phyloP scores from a whole-genome alignment of 163 green algal species.

The Chlorella variabilis region DNA sequence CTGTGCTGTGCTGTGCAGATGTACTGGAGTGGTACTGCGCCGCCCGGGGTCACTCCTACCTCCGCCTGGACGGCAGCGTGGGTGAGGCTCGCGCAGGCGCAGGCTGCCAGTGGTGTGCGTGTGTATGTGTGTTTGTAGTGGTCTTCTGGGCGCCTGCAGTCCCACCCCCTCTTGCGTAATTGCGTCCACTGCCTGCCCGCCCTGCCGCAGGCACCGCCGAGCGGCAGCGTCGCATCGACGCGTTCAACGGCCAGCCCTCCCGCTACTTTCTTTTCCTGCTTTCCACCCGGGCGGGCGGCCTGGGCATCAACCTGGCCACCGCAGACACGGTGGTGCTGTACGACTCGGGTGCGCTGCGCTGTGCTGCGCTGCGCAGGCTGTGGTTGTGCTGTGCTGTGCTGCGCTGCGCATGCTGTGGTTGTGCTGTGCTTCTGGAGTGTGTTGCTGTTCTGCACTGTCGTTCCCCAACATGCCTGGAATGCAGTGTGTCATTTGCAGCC shows the following conservation, averaged over 20 bases:
- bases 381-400: not conserved
- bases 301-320: slow-evolving; percentile 97
- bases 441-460: not conserved
- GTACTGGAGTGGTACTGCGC: slow-evolving; percentile 26
- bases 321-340: slow-evolving; percentile 98
- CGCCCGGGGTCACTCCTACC: not conserved
- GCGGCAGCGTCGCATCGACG: slow-evolving; percentile 35
- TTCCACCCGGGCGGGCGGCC: slow-evolving; percentile 91
- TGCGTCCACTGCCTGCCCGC: not conserved
- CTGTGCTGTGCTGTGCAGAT: not conserved
- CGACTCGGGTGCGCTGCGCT: slow-evolving; percentile 79
- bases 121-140: too few species aligned
- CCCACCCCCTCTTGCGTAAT: not conserved
- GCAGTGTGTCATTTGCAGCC: not conserved
- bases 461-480: too few species aligned
- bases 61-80: slow-evolving; percentile 22
- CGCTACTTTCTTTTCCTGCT: slow-evolving; percentile 78
- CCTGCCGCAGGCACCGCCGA: slow-evolving; percentile 20
- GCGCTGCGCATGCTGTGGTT: too few species aligned
- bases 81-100: not conserved
- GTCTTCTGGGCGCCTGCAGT: too few species aligned
- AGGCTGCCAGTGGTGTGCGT: too few species aligned
- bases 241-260: slow-evolving; percentile 13
- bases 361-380: not conserved
- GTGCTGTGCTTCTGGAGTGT: too few species aligned